phyloP scores from a whole-genome alignment of 2,329 filamentous ascomycete species.

The Beauveria sp. region DNA sequence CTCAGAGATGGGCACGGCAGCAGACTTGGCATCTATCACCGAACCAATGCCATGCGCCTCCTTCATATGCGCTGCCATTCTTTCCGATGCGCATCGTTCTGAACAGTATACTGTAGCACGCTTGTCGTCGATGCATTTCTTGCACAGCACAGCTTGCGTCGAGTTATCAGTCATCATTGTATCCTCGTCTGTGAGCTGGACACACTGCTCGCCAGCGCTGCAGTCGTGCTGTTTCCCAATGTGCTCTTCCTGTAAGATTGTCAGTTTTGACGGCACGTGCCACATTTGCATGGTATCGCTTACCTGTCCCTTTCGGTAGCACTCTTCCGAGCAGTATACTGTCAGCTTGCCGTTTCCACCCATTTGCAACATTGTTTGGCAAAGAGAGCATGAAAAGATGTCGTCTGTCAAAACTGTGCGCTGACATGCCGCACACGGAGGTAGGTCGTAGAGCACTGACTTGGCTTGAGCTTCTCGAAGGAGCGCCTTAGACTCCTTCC shows the following conservation, averaged over 20 bases:
- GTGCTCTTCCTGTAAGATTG: slow-evolving; percentile 28
- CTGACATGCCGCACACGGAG: slow-evolving; percentile 33
- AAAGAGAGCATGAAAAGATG: slow-evolving; percentile 37
- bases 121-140: slow-evolving; percentile 32
- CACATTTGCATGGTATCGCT: slow-evolving; percentile 16
- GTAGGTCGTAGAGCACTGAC: slow-evolving; percentile 29
- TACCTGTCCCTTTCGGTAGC: slow-evolving; percentile 34
- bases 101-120: slow-evolving; percentile 36
- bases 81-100: slow-evolving; percentile 31
- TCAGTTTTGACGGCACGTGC: neutral
- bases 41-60: slow-evolving; percentile 21
- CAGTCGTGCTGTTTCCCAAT: slow-evolving; percentile 33
- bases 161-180: slow-evolving; percentile 30
- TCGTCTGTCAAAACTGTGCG: slow-evolving; percentile 26
- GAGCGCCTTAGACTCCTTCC: slow-evolving; percentile 29
- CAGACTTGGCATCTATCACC: slow-evolving; percentile 9
- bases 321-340: slow-evolving; percentile 39
- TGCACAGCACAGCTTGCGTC: slow-evolving; percentile 29
- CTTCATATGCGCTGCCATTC: slow-evolving; percentile 34
- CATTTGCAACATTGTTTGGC: slow-evolving; percentile 34
- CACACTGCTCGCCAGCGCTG: slow-evolving; percentile 32
- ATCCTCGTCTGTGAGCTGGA: slow-evolving; percentile 32
- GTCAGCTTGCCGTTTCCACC: slow-evolving; percentile 29
- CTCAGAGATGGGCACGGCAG: slow-evolving; percentile 4
- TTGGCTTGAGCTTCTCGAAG: slow-evolving; percentile 23